phyloP scores from a whole-genome alignment of 805 yeast genomes.

The Saturnispora hagleri region DNA sequence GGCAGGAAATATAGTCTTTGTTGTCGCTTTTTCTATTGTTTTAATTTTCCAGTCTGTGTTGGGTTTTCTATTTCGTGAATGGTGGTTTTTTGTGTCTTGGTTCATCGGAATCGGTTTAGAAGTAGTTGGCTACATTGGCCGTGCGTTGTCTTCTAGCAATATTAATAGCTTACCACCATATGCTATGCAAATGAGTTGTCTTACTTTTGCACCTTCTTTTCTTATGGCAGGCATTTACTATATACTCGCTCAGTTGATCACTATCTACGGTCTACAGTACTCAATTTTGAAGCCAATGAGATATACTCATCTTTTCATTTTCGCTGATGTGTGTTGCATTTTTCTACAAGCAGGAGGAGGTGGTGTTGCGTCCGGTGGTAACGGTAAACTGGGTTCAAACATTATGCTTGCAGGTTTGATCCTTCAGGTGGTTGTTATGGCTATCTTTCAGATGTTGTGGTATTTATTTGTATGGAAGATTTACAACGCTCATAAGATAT shows the following conservation, averaged over 20 bases:
- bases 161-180: slow-evolving; percentile 32
- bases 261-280: slow-evolving; percentile 47
- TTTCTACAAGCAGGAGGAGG: slow-evolving; percentile 69
- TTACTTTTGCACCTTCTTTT: slow-evolving; percentile 77
- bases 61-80: slow-evolving; percentile 40
- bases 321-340: slow-evolving; percentile 55
- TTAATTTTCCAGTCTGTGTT: slow-evolving; percentile 33
- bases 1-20: slow-evolving; percentile 50
- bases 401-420: slow-evolving; percentile 70
- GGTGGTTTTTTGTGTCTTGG: slow-evolving; percentile 57
- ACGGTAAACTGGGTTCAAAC: slow-evolving; percentile 21
- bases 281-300: slow-evolving; percentile 47
- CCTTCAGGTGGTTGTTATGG: slow-evolving; percentile 61
- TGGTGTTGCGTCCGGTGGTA: slow-evolving; percentile 33
- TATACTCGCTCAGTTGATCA: slow-evolving; percentile 55
- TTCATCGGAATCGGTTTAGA: slow-evolving; percentile 50
- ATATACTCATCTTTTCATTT: slow-evolving; percentile 55
- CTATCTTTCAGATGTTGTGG: slow-evolving; percentile 42
- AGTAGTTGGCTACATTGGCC: slow-evolving; percentile 52
- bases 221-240: slow-evolving; percentile 78
- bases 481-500: slow-evolving; percentile 16
- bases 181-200: slow-evolving; percentile 53
- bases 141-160: slow-evolving; percentile 36
- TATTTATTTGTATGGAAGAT: slow-evolving; percentile 35
- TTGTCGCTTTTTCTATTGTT: slow-evolving; percentile 44